phyloP scores from a whole-genome alignment of 768 basidiomycete species.

The Leccinum truebloodii region DNA sequence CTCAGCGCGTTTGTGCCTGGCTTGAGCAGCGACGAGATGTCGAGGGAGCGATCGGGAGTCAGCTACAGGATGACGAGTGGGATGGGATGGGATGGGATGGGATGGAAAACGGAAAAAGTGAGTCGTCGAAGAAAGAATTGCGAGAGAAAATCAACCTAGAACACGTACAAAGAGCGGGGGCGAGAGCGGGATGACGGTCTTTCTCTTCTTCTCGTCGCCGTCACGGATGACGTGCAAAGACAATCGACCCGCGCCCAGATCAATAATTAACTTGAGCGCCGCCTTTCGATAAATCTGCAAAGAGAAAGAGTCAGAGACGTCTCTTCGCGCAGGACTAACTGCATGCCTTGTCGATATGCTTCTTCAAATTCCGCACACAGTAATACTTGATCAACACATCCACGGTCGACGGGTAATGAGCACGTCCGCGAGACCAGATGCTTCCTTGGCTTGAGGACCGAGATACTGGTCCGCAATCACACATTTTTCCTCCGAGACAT shows the following conservation, averaged over 20 bases:
- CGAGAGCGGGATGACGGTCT: conserved; percentile 19
- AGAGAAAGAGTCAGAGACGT: not conserved
- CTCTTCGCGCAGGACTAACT: not conserved
- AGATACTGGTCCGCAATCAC: conserved; percentile 87
- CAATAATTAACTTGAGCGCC: conserved; percentile 86
- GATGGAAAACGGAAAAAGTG: not conserved
- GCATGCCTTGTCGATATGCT: conserved; percentile 93
- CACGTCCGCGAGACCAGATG: conserved; percentile 88
- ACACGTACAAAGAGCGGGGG: conserved; percentile 41
- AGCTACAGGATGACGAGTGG: conserved; percentile 32
- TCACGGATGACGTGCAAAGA: conserved; percentile 14
- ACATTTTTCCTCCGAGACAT: conserved; percentile 91
- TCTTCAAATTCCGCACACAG: conserved; percentile 95
- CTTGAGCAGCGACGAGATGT: conserved; percentile 47
- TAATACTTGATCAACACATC: conserved; percentile 95
- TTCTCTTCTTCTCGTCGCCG: conserved; percentile 3
- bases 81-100: too few relatives aligned
- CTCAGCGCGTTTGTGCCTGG: conserved; percentile 45
- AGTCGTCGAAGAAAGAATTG: not conserved
- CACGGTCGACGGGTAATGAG: conserved; percentile 70
- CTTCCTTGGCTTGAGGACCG: conserved; percentile 90
- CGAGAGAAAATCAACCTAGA: not conserved
- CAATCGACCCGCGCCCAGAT: conserved; percentile 61
- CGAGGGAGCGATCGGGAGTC: conserved; percentile 51
- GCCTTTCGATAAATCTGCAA: conserved; percentile 93